Evolutionary conservation across 192 early-diverging fungal species (phyloP).

Genomic region (Haplosporangium gracile): DNA sequence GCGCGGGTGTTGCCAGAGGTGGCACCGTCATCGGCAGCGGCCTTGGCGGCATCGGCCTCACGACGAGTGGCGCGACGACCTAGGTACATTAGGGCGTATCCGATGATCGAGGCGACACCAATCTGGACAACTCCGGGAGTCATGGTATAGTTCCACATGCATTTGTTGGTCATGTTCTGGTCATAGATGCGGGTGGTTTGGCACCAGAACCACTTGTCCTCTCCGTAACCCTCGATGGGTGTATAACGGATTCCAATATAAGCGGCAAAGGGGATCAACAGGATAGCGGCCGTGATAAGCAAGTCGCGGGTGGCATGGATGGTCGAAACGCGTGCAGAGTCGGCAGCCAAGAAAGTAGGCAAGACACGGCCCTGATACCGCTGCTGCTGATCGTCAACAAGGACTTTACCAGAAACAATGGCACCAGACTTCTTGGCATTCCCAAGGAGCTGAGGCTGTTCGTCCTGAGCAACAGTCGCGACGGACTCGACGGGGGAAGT

Average conservation of each 20-base stretch:
- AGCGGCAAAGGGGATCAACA: neutral
- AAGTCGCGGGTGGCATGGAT: slow-evolving; percentile 3
- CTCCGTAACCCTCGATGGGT: slow-evolving; percentile 3
- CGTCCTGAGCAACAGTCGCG: slow-evolving; percentile 9
- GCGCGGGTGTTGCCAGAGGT: neutral
- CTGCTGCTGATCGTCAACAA: neutral
- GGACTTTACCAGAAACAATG: neutral
- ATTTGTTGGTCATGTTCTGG: slow-evolving; percentile 32
- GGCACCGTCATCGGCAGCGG: neutral
- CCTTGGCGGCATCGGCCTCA: neutral
- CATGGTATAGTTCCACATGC: slow-evolving; percentile 29
- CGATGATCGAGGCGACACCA: neutral
- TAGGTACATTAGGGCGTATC: slow-evolving; percentile 5
- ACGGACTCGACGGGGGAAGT: neutral
- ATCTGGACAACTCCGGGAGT: slow-evolving; percentile 17
- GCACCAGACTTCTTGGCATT: neutral
- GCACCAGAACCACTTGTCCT: slow-evolving; percentile 17
- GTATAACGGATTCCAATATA: slow-evolving; percentile 4
- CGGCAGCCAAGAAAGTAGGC: slow-evolving; percentile 9
- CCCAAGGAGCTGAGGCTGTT: slow-evolving; percentile 18
- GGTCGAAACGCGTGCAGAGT: slow-evolving; percentile 5
- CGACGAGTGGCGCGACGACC: neutral
- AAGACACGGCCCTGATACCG: neutral
- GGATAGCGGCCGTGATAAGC: neutral
- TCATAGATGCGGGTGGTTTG: slow-evolving; percentile 12